A percentile compares a stretch with the other conserved stretches of the same genome.
Evolutionary conservation across 768 basidiomycete genomes (phyloP).

Genomic region (Lactarius psammicola): DNA sequence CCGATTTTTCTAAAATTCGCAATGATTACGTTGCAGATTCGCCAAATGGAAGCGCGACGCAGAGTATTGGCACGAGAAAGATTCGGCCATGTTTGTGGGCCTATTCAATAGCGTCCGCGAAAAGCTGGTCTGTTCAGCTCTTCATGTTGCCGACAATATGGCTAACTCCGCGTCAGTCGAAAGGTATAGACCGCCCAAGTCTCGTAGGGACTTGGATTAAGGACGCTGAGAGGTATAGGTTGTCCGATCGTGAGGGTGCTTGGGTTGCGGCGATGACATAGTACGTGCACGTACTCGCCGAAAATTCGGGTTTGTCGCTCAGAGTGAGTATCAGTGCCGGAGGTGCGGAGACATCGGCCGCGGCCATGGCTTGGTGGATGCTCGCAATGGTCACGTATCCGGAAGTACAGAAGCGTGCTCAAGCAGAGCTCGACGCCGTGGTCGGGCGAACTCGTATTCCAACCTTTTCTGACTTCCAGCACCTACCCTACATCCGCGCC

Average conservation of each 20-base stretch:
- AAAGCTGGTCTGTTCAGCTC: slow-evolving; percentile 4
- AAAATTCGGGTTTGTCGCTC: neutral
- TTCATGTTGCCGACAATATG: neutral
- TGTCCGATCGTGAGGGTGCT: slow-evolving; percentile 9
- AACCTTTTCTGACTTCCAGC: slow-evolving; percentile 14
- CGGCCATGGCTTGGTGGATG: slow-evolving; percentile 12
- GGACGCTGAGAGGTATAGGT: neutral
- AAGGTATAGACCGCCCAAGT: neutral
- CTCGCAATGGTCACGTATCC: slow-evolving; percentile 17
- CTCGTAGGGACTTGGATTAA: neutral
- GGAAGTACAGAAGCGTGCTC: slow-evolving; percentile 6
- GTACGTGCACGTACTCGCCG: neutral
- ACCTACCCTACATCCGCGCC: slow-evolving; percentile 26
- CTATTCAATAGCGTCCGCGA: slow-evolving; percentile 8
- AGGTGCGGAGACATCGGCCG: slow-evolving; percentile 8
- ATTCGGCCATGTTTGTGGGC: slow-evolving; percentile 5
- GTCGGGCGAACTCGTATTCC: slow-evolving; percentile 21
- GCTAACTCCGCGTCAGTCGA: neutral
- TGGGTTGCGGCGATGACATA: slow-evolving; percentile 7
- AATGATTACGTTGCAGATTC: neutral
- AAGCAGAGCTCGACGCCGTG: slow-evolving; percentile 19
- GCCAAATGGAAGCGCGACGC: slow-evolving; percentile 25
- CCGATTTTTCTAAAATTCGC: too few species aligned
- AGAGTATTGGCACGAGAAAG: slow-evolving; percentile 4
- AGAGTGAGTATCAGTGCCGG: neutral